phyloP scores from a whole-genome alignment of 1,284 basidiomycete genomes.

The Ganoderma lingzhi region DNA sequence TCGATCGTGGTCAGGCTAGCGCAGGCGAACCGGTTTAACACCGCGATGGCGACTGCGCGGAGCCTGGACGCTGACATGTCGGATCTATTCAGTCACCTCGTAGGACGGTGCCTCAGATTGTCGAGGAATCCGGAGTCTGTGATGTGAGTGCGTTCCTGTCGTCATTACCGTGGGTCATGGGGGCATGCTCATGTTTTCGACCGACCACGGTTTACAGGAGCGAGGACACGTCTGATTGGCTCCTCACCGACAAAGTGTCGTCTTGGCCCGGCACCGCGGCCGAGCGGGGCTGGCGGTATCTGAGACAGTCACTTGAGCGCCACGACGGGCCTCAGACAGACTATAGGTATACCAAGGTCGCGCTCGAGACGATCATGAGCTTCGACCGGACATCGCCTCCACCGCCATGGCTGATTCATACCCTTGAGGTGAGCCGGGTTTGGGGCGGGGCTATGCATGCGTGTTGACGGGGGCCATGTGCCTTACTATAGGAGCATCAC shows the following conservation, averaged over 20 bases:
- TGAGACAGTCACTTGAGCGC: slow-evolving; percentile 81
- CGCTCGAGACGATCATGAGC: slow-evolving; percentile 80
- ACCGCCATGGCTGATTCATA: slow-evolving; percentile 85
- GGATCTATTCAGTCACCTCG: slow-evolving; percentile 83
- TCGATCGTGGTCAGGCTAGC: slow-evolving; percentile 85
- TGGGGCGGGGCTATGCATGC: slow-evolving; percentile 23
- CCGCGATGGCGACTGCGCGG: slow-evolving; percentile 82
- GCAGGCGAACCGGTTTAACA: slow-evolving; percentile 82
- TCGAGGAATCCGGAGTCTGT: slow-evolving; percentile 63
- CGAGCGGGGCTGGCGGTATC: slow-evolving; percentile 89
- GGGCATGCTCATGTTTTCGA: slow-evolving; percentile 9
- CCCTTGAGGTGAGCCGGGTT: slow-evolving; percentile 66
- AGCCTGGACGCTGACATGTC: slow-evolving; percentile 88
- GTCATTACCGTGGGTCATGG: slow-evolving; percentile 2
- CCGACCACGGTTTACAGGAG: slow-evolving; percentile 50
- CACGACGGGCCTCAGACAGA: slow-evolving; percentile 82
- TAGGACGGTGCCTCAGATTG: slow-evolving; percentile 82
- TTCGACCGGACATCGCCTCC: slow-evolving; percentile 68
- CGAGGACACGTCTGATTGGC: slow-evolving; percentile 78
- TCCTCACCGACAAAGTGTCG: slow-evolving; percentile 80
- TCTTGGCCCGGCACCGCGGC: slow-evolving; percentile 86
- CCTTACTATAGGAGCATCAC: slow-evolving; percentile 63
- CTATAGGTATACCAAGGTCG: slow-evolving; percentile 77
- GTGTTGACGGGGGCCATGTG: slow-evolving; percentile 11
- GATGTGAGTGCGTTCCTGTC: slow-evolving; percentile 50